Evolutionary conservation across 129 eudicot species (phyloP).

Genomic region (Flaveria robusta): DNA sequence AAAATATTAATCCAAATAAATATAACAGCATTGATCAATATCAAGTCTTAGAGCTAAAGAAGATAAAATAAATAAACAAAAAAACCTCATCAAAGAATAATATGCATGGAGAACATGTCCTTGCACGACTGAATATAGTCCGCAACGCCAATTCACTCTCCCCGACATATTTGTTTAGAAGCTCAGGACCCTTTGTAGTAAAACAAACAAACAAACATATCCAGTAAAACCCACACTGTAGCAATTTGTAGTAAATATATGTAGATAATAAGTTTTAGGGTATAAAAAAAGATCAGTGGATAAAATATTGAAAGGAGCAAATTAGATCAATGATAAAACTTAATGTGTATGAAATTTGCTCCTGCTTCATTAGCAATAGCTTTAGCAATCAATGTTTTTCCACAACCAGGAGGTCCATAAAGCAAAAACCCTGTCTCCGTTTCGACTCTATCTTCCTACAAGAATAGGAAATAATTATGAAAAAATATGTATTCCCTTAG

Average conservation of each 20-base stretch:
- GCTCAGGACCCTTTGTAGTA: constrained; percentile 75
- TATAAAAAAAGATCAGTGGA: neutral
- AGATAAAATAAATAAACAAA: too few species aligned
- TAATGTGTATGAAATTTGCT: constrained; percentile 80
- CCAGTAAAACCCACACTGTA: too few species aligned
- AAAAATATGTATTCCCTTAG: neutral
- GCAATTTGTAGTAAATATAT: too few species aligned
- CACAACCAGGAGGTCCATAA: constrained; percentile 95
- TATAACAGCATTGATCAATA: too few species aligned
- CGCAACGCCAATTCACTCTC: constrained; percentile 80
- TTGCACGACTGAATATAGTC: constrained; percentile 78
- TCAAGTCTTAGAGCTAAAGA: too few species aligned
- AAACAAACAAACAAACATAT: too few species aligned
- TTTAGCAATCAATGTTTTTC: constrained; percentile 85
- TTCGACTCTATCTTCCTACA: constrained; percentile 57
- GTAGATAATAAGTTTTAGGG: too few species aligned
- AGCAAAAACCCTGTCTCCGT: constrained; percentile 73
- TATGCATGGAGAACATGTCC: constrained; percentile 91
- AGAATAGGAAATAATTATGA: neutral
- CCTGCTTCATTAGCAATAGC: constrained; percentile 95
- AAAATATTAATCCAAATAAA: neutral
- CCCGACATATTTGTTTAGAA: constrained; percentile 79
- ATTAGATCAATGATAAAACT: constrained; percentile 48
- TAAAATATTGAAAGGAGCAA: constrained; percentile 1
- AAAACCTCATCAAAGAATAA: constrained; percentile 88